phyloP scores from a whole-genome alignment of 2,329 filamentous ascomycete species.

The Alternaria conjuncta region DNA sequence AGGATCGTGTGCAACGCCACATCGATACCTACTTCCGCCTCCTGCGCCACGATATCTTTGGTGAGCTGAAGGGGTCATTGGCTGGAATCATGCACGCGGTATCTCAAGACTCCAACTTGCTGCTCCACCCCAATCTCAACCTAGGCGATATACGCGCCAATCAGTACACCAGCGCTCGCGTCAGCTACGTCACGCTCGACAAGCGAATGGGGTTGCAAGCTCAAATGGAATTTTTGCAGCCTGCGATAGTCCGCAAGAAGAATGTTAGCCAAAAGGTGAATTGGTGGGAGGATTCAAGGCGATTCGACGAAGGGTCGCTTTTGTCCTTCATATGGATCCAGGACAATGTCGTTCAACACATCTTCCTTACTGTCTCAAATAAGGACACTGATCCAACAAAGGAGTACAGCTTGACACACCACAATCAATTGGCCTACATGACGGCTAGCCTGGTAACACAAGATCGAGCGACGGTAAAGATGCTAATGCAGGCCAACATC shows the following conservation, averaged over 20 bases:
- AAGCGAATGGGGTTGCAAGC: constrained; percentile 24
- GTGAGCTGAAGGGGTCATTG: constrained; percentile 36
- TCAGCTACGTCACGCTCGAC: constrained; percentile 26
- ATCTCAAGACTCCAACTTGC: neutral
- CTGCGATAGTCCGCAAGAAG: constrained; percentile 15
- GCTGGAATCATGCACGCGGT: constrained; percentile 23
- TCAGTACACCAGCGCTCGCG: constrained; percentile 23
- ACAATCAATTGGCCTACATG: constrained; percentile 14
- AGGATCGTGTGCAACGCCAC: constrained; percentile 29
- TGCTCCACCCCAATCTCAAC: constrained; percentile 13
- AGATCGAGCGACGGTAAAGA: constrained; percentile 17
- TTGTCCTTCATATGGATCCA: constrained; percentile 34
- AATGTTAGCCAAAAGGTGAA: constrained; percentile 9
- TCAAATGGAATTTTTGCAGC: constrained; percentile 33
- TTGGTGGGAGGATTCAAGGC: constrained; percentile 41
- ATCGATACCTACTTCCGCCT: constrained; percentile 46
- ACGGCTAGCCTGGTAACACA: constrained; percentile 23
- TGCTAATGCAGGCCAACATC: constrained; percentile 18
- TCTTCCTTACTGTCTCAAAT: constrained; percentile 33
- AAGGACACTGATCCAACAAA: constrained; percentile 14
- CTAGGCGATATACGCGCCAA: constrained; percentile 30
- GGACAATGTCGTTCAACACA: constrained; percentile 21
- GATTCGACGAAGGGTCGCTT: constrained; percentile 31
- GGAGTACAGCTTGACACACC: constrained; percentile 12
- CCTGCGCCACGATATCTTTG: constrained; percentile 42